Base-by-base conservation (phyloP, 495 filamentous ascomycete species). In the Pseudomonodictys pantanalensis region DNA sequence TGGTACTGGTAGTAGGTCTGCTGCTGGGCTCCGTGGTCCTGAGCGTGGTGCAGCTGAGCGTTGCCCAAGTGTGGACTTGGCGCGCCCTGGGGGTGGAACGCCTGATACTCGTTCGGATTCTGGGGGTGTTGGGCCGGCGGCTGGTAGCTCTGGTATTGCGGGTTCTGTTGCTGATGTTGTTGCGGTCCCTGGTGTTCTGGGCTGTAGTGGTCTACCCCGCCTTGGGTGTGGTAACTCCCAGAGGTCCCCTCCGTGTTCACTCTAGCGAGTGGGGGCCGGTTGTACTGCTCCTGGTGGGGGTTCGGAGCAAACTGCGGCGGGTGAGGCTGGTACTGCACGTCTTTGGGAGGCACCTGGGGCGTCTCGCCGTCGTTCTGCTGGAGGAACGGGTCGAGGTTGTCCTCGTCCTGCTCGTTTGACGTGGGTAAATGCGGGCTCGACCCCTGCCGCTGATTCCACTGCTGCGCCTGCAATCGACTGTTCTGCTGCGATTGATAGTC, bases 151-250 rank as follows among this genome's bases (percentile, higher is more conserved):
- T 67, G 64, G 29, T 67, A 63, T 20, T 66, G 64, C 47, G 46
- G 47, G 25, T 52, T 46, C 41, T 47, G 60, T 17, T 41, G 56
- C 32, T 53, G 60, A 32, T 52, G 60, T 51, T 54, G 62, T 56
- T 41, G 62, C 24, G 45, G 50, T 1, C 55, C 61, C 22, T 56
- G 56, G 51, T 68, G 56, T 47, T 64, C 65, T 18, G 65, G 60
- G 57, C 65, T 68, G 65, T 68, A 68, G 44, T 49, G 65, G 8
- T 68, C 60, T 56, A 58, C 61, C 60, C 60, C 61, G 56, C 60
- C 61, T 48, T 64, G 65, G 12, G 56, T 58, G 39, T 64, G 55
- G 43, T 59, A 67, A 33, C 65, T 68, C n/a, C n/a, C n/a, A n/a
- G n/a, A n/a, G n/a, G n/a, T n/a, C n/a, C 56, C 47, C 47, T 64